Evolutionary conservation across 768 basidiomycete genomes (phyloP).

Genomic region (Cystobasidiopsis lactophilus): DNA sequence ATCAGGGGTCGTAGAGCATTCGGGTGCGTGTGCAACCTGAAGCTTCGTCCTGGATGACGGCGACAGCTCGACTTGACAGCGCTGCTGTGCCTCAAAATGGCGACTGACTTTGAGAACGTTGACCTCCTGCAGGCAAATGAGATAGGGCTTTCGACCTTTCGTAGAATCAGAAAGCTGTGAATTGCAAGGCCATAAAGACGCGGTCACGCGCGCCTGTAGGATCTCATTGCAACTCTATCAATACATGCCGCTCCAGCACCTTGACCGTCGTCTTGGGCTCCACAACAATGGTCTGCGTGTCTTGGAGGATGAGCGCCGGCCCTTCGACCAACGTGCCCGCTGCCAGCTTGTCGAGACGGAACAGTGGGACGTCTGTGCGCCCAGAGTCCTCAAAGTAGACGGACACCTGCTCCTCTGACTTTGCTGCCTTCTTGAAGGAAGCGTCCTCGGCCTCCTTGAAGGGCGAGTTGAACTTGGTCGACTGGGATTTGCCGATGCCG

Average conservation of each 20-base stretch:
- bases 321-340: conserved; percentile 54
- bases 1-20: too few species aligned
- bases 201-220: too few species aligned
- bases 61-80: too few species aligned
- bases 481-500: conserved; percentile 76
- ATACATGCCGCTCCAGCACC: conserved; percentile 2
- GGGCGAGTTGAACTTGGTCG: conserved; percentile 53
- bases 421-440: conserved; percentile 23
- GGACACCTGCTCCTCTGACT: conserved; percentile 8
- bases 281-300: conserved; percentile 84
- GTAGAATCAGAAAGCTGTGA: too few species aligned
- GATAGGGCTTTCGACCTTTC: too few species aligned
- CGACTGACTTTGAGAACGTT: too few species aligned
- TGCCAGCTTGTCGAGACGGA: conserved; percentile 39
- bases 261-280: conserved; percentile 11
- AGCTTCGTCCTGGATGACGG: too few species aligned
- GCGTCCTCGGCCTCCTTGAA: conserved; percentile 48
- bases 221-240: conserved; percentile 6
- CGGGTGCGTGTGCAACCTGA: too few species aligned
- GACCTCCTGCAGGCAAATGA: too few species aligned
- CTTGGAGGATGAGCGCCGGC: conserved; percentile 83
- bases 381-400: conserved; percentile 69
- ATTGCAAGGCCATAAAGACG: too few species aligned
- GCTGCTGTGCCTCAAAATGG: too few species aligned
- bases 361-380: conserved; percentile 62